Base-by-base conservation (phyloP, 2,329 filamentous ascomycete genomes). In the Colletotrichum karsti region DNA sequence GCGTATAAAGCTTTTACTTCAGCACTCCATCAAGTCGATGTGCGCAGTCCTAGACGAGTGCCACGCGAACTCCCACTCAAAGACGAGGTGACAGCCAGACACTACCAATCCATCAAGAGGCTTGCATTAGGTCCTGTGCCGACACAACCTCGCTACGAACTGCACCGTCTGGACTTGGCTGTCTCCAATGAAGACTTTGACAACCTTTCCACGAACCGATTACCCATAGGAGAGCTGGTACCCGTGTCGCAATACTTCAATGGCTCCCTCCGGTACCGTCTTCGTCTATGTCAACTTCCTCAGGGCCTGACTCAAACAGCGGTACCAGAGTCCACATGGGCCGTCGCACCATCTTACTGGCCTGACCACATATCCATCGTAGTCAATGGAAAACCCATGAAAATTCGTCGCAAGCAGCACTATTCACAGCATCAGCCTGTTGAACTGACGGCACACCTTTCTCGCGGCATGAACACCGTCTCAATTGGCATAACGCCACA, bases 381-480 rank as follows among this genome's bases (percentile, higher is more conserved):
- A 15, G 77, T 97, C 68, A 97, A 97, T 72, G 82, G 78, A 0
- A 74, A 79, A 1, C 81, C 89, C 10, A 76, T 93, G 15, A 81
- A 83, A 24, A 77, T 89, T 9, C 87, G 91, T 42, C 87, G 92
- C 28, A 93, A 93, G 73, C 77, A 88, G 1, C 91, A 96, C 69
- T 87, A 95, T 74, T 91, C 90, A 10, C 93, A 91, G 72, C 93
- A 97, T 72, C 78, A 94, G 8, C 91, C 95, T 0, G 82, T 93
- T 6, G 93, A 97, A 72, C 81, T 97, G 24, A 94, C 93, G 1
- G 77, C 87, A 9, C 67, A 80, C 20, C 71, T 97, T 5, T 76
- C 74, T 8, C 72, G 79, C 15, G 93, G 93, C 0, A 74, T 76
- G 6, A 97, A 97, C 73, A 76, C 73, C 0, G 75, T 97, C 3